Percentiles rank a stretch among this genome's conserved stretches.
phyloP scores from a whole-genome alignment of 495 filamentous ascomycete genomes.

The Viridothelium virens region DNA sequence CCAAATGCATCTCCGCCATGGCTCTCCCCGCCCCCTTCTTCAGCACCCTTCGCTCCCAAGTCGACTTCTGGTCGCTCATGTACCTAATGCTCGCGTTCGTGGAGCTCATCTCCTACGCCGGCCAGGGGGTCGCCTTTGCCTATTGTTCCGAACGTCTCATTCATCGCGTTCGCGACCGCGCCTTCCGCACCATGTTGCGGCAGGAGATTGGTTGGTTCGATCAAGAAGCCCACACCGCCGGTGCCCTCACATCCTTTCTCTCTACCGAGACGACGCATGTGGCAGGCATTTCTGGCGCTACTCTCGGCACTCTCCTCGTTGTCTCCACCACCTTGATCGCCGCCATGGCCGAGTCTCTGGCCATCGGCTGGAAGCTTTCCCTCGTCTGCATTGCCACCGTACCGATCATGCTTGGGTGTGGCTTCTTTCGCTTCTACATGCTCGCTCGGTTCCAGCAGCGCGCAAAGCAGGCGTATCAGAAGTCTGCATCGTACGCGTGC shows the following conservation, averaged over 20 bases:
- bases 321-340: slow-evolving; percentile 66
- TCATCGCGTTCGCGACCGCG: slow-evolving; percentile 66
- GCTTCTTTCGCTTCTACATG: slow-evolving; percentile 82
- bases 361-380: slow-evolving; percentile 84
- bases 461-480: slow-evolving; percentile 62
- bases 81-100: slow-evolving; percentile 86
- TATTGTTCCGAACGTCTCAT: slow-evolving; percentile 78
- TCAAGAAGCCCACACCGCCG: slow-evolving; percentile 71
- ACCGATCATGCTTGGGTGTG: slow-evolving; percentile 68
- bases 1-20: slow-evolving; percentile 70
- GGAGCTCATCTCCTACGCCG: slow-evolving; percentile 59
- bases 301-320: slow-evolving; percentile 71
- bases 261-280: slow-evolving; percentile 81
- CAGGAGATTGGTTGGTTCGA: slow-evolving; percentile 92
- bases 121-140: slow-evolving; percentile 69
- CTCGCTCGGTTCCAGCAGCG: slow-evolving; percentile 65
- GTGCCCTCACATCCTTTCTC: slow-evolving; percentile 75
- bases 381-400: slow-evolving; percentile 74
- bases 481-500: slow-evolving; percentile 75
- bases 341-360: slow-evolving; percentile 55
- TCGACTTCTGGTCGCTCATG: slow-evolving; percentile 88
- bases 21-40: slow-evolving; percentile 43
- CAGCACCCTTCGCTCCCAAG: slow-evolving; percentile 52
- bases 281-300: slow-evolving; percentile 70
- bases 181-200: slow-evolving; percentile 82